A percentile compares a stretch with the other conserved stretches of the same genome.
phyloP scores from a whole-genome alignment of 2,329 filamentous ascomycete genomes.

The Aquanectria penicillioides region DNA sequence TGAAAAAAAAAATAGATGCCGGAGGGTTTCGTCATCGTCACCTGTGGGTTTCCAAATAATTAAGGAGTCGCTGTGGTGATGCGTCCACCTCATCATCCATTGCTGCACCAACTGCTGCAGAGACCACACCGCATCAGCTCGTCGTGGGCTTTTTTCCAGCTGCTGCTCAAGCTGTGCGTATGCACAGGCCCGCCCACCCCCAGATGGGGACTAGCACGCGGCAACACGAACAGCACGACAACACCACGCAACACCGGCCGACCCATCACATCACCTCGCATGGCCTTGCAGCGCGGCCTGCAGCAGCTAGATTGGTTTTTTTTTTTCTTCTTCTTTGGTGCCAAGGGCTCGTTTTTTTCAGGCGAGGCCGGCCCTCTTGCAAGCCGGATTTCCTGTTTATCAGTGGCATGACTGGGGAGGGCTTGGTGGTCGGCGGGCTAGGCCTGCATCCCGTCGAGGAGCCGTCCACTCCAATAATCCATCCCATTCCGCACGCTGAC shows the following conservation, averaged over 20 bases:
- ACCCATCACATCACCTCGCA: slow-evolving; percentile 39
- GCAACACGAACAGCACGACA: slow-evolving; percentile 35
- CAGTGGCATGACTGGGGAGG: no score
- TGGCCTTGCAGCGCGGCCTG: slow-evolving; percentile 20
- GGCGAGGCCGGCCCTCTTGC: slow-evolving; percentile 3
- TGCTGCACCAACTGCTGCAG: no score
- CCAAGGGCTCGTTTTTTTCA: slow-evolving; percentile 24
- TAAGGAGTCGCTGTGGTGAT: slow-evolving; percentile 1
- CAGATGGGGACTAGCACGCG: slow-evolving; percentile 24
- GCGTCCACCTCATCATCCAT: no score
- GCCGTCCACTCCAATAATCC: no score
- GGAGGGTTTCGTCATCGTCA: slow-evolving; percentile 6
- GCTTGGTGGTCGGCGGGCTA: no score
- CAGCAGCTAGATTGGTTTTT: slow-evolving; percentile 23
- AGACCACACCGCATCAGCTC: slow-evolving; percentile 13
- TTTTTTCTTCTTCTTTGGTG: no score
- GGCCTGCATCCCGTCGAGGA: no score
- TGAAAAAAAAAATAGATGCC: neutral
- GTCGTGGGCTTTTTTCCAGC: neutral
- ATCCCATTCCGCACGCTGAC: no score
- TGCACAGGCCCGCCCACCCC: slow-evolving; percentile 2
- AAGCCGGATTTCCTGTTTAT: no score
- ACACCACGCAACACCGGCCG: slow-evolving; percentile 25
- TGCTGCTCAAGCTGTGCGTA: no score
- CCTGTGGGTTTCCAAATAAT: neutral